Evolutionary conservation across 2,329 filamentous ascomycete species (phyloP).

Genomic region (Pyrenochaeta sp.): DNA sequence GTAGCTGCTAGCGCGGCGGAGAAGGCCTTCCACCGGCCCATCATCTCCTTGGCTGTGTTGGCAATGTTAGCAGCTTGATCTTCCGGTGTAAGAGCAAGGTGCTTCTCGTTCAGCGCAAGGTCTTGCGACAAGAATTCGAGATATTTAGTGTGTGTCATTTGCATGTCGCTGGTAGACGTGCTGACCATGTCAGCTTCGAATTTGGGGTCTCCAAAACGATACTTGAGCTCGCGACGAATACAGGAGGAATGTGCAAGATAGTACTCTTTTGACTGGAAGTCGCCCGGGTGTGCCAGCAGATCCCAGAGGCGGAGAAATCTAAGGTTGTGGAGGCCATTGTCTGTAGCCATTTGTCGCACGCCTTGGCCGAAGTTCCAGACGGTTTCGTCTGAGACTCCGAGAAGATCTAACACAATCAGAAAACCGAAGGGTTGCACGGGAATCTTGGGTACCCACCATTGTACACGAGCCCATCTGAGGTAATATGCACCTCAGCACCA

Average conservation of each 20-base stretch:
- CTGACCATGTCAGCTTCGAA: constrained; percentile 43
- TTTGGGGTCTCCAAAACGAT: constrained; percentile 31
- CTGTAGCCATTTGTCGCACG: constrained; percentile 22
- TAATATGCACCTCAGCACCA: constrained; percentile 54
- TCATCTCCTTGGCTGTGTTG: constrained; percentile 43
- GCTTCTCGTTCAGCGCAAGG: constrained; percentile 25
- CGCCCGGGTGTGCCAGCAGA: constrained; percentile 23
- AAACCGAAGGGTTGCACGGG: neutral
- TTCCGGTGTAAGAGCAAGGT: constrained; percentile 24
- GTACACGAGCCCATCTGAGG: constrained; percentile 56
- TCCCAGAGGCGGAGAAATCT: constrained; percentile 31
- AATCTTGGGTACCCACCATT: constrained; percentile 35
- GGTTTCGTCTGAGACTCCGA: constrained; percentile 53
- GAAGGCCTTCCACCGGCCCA: constrained; percentile 39
- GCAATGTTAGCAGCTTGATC: constrained; percentile 30
- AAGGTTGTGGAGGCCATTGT: constrained; percentile 28
- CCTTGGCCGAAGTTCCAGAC: constrained; percentile 51
- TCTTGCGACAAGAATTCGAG: constrained; percentile 38
- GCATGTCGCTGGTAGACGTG: constrained; percentile 35
- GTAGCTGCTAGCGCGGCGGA: constrained; percentile 30
- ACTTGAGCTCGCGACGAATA: constrained; percentile 35
- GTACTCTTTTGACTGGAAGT: constrained; percentile 26
- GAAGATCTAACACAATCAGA: constrained; percentile 43
- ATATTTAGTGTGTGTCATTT: constrained; percentile 40
- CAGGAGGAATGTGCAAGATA: constrained; percentile 34